phyloP scores from a whole-genome alignment of 345 rosid species.

The Lepidium africanum region DNA sequence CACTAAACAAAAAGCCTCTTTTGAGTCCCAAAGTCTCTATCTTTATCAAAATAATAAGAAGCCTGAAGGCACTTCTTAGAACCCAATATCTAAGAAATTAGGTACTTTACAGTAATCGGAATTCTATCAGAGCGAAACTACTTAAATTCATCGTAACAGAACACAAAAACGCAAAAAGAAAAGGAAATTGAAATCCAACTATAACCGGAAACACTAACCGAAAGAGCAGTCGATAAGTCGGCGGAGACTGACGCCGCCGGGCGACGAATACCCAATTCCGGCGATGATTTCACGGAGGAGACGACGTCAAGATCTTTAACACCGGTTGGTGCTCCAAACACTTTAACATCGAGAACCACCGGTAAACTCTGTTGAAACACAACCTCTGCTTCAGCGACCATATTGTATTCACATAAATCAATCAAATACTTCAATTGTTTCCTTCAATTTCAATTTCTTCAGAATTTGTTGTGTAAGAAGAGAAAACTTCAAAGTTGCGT shows the following conservation, averaged over 20 bases:
- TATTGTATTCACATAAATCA: conserved; percentile 9
- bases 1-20: not conserved
- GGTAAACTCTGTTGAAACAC: conserved; percentile 47
- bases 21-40: not conserved
- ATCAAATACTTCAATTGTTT: not conserved
- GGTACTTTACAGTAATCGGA: not conserved
- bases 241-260: conserved; percentile 36
- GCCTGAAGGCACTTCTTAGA: not conserved
- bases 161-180: not conserved
- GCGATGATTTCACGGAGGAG: conserved; percentile 21
- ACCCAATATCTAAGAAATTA: not conserved
- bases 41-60: not conserved
- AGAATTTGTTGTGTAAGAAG: not conserved
- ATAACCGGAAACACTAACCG: conserved; percentile 28
- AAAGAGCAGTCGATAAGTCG: conserved; percentile 34
- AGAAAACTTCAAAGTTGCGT: not conserved
- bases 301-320: conserved; percentile 1
- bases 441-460: not conserved
- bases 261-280: conserved; percentile 25
- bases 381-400: conserved; percentile 66
- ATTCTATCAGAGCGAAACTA: not conserved
- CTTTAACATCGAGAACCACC: conserved; percentile 41
- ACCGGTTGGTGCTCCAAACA: conserved; percentile 21
- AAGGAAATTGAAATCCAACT: not conserved
- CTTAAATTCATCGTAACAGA: not conserved